A percentile compares a stretch with the other conserved stretches of the same genome.
phyloP scores from a whole-genome alignment of 2,329 filamentous ascomycete genomes.

The Ophiocordyceps sinensis region DNA sequence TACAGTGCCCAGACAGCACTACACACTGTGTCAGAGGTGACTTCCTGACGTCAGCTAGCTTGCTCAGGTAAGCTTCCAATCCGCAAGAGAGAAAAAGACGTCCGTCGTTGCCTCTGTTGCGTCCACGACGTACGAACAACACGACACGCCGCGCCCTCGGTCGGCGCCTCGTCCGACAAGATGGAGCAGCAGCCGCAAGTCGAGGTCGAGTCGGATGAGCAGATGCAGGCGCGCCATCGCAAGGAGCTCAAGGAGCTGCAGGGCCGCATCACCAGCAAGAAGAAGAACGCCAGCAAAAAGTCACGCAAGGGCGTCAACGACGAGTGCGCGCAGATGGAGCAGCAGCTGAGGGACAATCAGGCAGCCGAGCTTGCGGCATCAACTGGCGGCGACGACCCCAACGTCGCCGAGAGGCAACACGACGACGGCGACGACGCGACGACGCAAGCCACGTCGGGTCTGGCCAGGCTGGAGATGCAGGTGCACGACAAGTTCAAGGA shows the following conservation, averaged over 20 bases:
- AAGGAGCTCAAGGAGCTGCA: conserved; percentile 84
- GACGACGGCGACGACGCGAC: conserved; percentile 7
- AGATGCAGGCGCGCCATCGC: conserved; percentile 64
- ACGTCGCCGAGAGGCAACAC: conserved; percentile 4
- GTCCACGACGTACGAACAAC: too few species aligned
- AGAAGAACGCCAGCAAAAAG: conserved; percentile 90
- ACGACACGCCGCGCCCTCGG: too few species aligned
- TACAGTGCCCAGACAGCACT: too few species aligned
- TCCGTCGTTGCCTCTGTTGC: too few species aligned
- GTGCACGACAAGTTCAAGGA: conserved; percentile 1
- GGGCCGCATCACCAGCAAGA: conserved; percentile 78
- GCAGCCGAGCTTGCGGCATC: conserved; percentile 39
- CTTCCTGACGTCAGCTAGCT: too few species aligned
- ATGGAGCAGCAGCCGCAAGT: conserved; percentile 2
- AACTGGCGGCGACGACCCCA: conserved; percentile 7
- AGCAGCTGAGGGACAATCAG: conserved; percentile 51
- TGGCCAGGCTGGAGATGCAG: conserved; percentile 4
- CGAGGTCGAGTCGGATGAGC: conserved; percentile 65
- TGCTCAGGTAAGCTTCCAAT: too few species aligned
- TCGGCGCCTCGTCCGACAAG: too few species aligned
- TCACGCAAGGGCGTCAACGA: conserved; percentile 60
- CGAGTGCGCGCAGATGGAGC: conserved; percentile 60
- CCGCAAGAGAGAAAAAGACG: too few species aligned
- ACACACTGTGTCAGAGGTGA: too few species aligned
- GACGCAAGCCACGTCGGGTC: conserved; percentile 2